Evolutionary conservation across 306 rosid genomes (phyloP), one percentile per base, ranked within the genome.

Genomic region (Vachellia pachyceras): DNA sequence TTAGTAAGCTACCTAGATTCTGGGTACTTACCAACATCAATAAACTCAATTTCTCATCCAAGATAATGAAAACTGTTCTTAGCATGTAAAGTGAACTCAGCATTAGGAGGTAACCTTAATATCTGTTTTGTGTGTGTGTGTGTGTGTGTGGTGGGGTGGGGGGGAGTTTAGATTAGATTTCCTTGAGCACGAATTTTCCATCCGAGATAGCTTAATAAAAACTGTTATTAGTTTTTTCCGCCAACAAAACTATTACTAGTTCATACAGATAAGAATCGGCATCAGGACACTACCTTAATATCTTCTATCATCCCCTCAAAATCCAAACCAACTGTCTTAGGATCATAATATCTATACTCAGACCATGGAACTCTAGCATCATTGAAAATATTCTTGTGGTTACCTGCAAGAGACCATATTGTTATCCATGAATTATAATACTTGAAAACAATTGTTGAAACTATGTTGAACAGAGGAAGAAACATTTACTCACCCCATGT

Each of bases 251-350:
- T 49, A 6, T 65, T 55, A 29, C n/a, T 70, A 70, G 73, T 29
- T 35, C 71, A 54, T 47, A 71, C 52, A 63, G 50, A 72, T 46
- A 37, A 80, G 69, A 78, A 52, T 69, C 23, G 41, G 75, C 71
- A 75, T 71, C 78, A 84, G 37, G 47, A 75, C 63, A 17, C 77
- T 71, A 93, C 98, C 98, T 95, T 86, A 79, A 93, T 93, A 86
- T 95, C 99, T 66, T 86, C 87, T 45, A 95, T 80, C 99, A 95
- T 93, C 85, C 99, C 97, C 74, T 90, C 97, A 86, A 95, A 95
- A 88, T 93, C 99, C 98, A 95, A 86, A 79, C 98, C 99, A 87
- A 95, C 98, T n/a, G 98, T 95, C 89, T 85, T 88, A 54, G 98
- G 98, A 76, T 95, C 97, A 39, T 95, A 95, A 82, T 93, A 95